A percentile compares a stretch with the other conserved stretches of the same genome.
These are phyloP conservation scores for Bacidia rubella DNA, from an alignment of 495 filamentous ascomycete species.

Conservation along the genomic window DNA sequence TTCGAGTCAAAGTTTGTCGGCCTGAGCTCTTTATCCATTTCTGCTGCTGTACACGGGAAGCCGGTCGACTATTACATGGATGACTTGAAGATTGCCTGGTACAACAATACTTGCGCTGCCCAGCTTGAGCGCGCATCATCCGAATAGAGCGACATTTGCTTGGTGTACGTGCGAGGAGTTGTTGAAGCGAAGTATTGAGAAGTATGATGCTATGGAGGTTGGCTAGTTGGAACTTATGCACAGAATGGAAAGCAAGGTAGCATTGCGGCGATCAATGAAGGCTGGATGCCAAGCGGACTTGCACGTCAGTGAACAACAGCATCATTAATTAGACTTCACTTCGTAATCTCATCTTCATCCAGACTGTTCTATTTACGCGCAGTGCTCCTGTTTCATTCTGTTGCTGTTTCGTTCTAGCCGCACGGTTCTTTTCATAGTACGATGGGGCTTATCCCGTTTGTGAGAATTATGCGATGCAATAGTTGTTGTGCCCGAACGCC, in stretches of 20 bases:
- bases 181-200: no score
- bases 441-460: not conserved
- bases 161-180: no score
- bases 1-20: slow-evolving; percentile 23
- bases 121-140: slow-evolving; percentile 14
- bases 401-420: not conserved
- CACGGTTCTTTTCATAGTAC: not conserved
- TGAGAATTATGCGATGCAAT: not conserved
- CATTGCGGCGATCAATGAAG: not conserved
- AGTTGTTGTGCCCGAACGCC: not conserved
- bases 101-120: slow-evolving; percentile 31
- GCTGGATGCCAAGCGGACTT: no score
- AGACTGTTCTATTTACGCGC: not conserved
- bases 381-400: not conserved
- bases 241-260: no score
- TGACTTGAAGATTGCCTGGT: slow-evolving; percentile 27
- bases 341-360: no score
- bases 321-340: no score
- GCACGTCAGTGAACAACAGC: no score
- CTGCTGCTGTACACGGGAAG: slow-evolving; percentile 22
- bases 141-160: slow-evolving; percentile 3
- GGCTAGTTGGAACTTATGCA: not conserved
- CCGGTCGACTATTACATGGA: slow-evolving; percentile 30
- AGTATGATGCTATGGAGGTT: not conserved
- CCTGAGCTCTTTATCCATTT: slow-evolving; percentile 29